These are phyloP conservation scores for Neonothopanus nambi DNA, from an alignment of 1,284 basidiomycete genomes.

Conservation along the genomic window DNA sequence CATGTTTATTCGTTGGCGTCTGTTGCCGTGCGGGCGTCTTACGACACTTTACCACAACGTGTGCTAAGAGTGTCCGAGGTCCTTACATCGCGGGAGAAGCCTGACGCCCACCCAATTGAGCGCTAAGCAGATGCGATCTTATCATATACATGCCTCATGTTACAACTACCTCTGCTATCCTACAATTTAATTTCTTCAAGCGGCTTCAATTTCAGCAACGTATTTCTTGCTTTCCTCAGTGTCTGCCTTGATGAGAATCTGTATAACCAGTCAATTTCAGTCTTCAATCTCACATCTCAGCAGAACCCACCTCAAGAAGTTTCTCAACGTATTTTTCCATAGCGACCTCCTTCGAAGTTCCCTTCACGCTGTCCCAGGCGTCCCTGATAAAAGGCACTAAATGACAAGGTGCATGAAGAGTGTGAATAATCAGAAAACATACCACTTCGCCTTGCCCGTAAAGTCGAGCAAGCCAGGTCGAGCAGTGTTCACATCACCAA, in stretches of 20 bases:
- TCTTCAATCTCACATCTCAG: background rate
- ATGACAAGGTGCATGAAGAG: slow-evolving; percentile 5
- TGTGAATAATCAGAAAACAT: slow-evolving; percentile 25
- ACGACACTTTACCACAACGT: too few species aligned
- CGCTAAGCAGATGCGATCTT: background rate
- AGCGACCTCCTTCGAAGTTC: slow-evolving; percentile 71
- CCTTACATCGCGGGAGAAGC: too few species aligned
- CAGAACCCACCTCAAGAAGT: slow-evolving; percentile 60
- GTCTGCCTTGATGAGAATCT: slow-evolving; percentile 57
- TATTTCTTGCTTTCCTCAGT: slow-evolving; percentile 60
- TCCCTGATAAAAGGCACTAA: slow-evolving; percentile 51
- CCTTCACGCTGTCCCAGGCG: slow-evolving; percentile 84
- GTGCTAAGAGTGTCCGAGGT: too few species aligned
- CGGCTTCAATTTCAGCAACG: slow-evolving; percentile 62
- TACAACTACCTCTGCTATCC: background rate
- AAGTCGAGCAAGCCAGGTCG: slow-evolving; percentile 80
- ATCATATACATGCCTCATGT: too few species aligned
- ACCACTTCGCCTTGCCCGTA: slow-evolving; percentile 85
- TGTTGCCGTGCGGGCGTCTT: too few species aligned
- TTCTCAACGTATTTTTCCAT: slow-evolving; percentile 71
- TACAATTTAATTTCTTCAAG: slow-evolving; percentile 21
- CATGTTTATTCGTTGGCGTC: too few species aligned
- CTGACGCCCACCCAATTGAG: background rate
- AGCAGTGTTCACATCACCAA: slow-evolving; percentile 68
- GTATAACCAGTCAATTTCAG: slow-evolving; percentile 16